Evolutionary conservation across 331 rosid genomes (phyloP).

Genomic region (Cydonia oblonga): DNA sequence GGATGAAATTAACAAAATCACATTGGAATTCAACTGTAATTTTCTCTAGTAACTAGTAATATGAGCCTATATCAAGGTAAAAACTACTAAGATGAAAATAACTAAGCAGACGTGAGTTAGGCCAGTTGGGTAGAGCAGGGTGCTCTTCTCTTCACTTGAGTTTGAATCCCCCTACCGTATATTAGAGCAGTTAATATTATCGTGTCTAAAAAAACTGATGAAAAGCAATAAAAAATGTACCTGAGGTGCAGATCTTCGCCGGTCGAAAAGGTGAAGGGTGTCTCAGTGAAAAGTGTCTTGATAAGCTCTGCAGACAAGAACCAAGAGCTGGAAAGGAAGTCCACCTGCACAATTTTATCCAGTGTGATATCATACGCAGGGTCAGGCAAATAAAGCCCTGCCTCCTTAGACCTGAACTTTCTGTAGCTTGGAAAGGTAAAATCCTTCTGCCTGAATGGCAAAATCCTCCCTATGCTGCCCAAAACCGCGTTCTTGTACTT

Average conservation of each 20-base stretch:
- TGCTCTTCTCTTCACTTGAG: background rate
- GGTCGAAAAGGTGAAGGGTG: conserved; percentile 87
- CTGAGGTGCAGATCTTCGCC: conserved; percentile 98
- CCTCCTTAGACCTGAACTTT: conserved; percentile 82
- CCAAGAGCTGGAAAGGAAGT: conserved; percentile 97
- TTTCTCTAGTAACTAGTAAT: background rate
- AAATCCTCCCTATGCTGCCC: conserved; percentile 91
- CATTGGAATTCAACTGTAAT: background rate
- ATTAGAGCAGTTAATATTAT: background rate
- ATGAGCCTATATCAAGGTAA: background rate
- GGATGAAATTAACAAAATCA: background rate
- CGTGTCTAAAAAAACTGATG: background rate
- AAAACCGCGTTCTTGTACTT: conserved; percentile 73
- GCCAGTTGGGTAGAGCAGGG: background rate
- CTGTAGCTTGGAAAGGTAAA: conserved; percentile 88
- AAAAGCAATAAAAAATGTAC: conserved; percentile 17
- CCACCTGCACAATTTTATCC: conserved; percentile 89
- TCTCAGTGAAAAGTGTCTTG: conserved; percentile 77
- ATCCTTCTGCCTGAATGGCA: conserved; percentile 91
- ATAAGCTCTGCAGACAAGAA: conserved; percentile 78
- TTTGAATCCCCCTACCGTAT: too few species aligned
- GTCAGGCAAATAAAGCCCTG: conserved; percentile 93
- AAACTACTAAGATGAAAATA: background rate
- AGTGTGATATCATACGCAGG: conserved; percentile 89
- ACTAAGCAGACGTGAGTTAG: background rate